phyloP scores from a whole-genome alignment of 2,329 filamentous ascomycete species.

The Drechslerella coelobrocha region DNA sequence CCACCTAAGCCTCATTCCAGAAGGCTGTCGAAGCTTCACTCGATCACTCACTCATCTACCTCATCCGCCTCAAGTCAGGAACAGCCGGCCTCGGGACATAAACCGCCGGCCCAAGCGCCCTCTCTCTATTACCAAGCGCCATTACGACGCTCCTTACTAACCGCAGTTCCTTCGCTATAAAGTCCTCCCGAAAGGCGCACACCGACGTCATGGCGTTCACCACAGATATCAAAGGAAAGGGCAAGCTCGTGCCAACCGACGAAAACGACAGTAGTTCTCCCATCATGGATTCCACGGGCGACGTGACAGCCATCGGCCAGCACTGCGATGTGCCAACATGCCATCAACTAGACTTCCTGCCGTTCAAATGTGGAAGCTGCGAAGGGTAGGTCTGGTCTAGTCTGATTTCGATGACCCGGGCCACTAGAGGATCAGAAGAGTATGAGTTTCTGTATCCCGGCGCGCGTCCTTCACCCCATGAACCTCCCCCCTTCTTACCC shows the following conservation, averaged over 20 bases:
- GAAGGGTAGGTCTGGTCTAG: constrained; percentile 60
- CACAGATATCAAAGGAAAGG: constrained; percentile 45
- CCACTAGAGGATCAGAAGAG: background rate
- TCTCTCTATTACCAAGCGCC: constrained; percentile 37
- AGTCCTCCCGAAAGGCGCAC: background rate
- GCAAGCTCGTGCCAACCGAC: constrained; percentile 48
- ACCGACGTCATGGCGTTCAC: constrained; percentile 37
- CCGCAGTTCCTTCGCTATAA: too few species aligned
- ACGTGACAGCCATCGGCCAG: constrained; percentile 83
- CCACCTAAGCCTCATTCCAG: constrained; percentile 17
- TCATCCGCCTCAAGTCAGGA: background rate
- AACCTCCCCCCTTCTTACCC: too few species aligned
- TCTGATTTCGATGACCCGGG: background rate
- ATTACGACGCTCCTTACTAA: too few species aligned
- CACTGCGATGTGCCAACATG: constrained; percentile 94
- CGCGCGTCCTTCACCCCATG: too few species aligned
- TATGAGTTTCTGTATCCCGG: background rate
- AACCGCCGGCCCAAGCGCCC: background rate
- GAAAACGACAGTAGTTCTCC: constrained; percentile 48
- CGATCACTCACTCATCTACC: background rate
- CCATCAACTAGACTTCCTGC: constrained; percentile 93
- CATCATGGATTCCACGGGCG: constrained; percentile 60
- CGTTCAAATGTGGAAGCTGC: constrained; percentile 92
- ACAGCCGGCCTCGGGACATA: background rate
- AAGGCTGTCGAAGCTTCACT: constrained; percentile 45